Evolutionary conservation across 495 filamentous ascomycete species (phyloP), one percentile per base, ranked within the genome.

Genomic region (Penicillium psychrofluorescens): DNA sequence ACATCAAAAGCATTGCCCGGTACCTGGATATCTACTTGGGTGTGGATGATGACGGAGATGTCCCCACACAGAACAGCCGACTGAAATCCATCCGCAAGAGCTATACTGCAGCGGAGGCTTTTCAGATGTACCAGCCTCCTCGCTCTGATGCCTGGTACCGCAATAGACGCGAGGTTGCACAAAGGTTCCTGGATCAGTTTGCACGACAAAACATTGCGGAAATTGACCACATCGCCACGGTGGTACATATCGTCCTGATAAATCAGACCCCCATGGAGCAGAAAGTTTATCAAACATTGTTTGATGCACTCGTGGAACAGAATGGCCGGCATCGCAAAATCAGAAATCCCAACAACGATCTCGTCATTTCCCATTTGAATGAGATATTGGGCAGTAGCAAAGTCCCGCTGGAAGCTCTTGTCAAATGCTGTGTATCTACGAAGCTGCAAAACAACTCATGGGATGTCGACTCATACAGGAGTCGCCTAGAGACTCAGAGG

Each of bases 11-110:
- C 4, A 78, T 84, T 29, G 79, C 78, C 2, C 53, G 58, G 1
- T 64, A 80, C 13, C 41, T 88, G 4, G 72, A 75, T 5, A 46
- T 80, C 8, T 72, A 79, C 42, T 62, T 82, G 2, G 78, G 78
- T 1, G 58, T 71, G 35, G 67, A 75, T 43, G 70, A 80, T 34
- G 74, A 71, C 42, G 56, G 61, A 6, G 59, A 59, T 27, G 33
- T 46, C 34, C 34, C 66, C 46, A 55, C 46, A 10, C 34, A 67
- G n/a, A 68, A 71, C 38, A 52, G 50, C 6, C 62, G 67, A 31
- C 43, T 62, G 13, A 56, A 53, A 16, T 28, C 31, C 3, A 44
- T 55, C 34, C 42, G 49, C 3, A 59, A 50, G 7, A 51, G 64
- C 6, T 47, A 44, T 29, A 50, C 59, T 49, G 67, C 61, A 41